Base-by-base conservation (phyloP, 768 basidiomycete genomes). In the Lactarius indigo region DNA sequence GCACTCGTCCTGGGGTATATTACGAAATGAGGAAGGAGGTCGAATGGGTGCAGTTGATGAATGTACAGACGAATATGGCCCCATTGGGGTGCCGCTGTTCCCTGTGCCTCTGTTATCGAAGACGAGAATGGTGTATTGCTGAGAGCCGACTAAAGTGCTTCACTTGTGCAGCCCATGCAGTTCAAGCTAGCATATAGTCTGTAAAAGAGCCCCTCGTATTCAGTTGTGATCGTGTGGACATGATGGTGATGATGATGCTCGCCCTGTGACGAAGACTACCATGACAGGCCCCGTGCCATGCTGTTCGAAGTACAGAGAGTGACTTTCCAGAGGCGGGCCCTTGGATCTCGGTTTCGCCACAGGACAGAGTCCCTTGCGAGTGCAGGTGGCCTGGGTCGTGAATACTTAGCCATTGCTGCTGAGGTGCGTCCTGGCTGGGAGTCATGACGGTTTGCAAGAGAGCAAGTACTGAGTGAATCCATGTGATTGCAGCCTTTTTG, bases 101-200 rank as follows among this genome's bases (percentile, higher is more conserved):
- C 92, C 92, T 7, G 90, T 91, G 1, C 92, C 92, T 41, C 92
- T 83, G 74, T 94, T 94, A 75, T 94, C 92, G 73, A 94, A 92
- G 5, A 91, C 90, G 2, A 94, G 79, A 13, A 84, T 78, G 1
- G 85, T 81, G 72, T 88, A 89, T 37, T 84, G 77, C n/a, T 17
- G 79, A 76, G 18, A 81, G 74, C 26, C 72, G 75, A 10, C 82
- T 80, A 70, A 94, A 92, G 72, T 88, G 79, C 5, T 81, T 74
- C 3, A 94, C 87, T 74, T 93, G 91, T 0, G 78, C 72, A 0
- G 74, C 72, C 91, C 90, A 93, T 1, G 81, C 80, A n/a, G 71
- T 87, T 90, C 5, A 81, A 85, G 69, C 79, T 86, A 62, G 81
- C 80, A 74, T 88, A 90, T 68, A 92, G 70, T 3, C 87, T 88